phyloP scores from a whole-genome alignment of 1,139 yeast species.

The Saccharomycopsis crataegensis region DNA sequence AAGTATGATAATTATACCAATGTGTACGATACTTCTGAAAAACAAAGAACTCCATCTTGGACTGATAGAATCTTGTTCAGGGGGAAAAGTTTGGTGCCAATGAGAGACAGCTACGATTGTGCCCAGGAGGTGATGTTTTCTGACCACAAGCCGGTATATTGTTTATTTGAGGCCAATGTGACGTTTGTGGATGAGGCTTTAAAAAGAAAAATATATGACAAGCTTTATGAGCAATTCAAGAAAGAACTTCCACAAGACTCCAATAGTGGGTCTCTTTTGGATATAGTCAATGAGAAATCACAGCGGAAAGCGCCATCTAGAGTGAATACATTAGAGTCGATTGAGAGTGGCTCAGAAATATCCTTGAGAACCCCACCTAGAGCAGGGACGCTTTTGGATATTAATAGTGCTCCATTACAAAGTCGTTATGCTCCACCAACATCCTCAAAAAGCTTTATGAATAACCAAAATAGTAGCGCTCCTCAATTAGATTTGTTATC shows the following conservation, averaged over 20 bases:
- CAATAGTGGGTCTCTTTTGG: conserved; percentile 16
- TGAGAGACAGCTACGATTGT: conserved; percentile 44
- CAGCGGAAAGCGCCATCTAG: conserved; percentile 21
- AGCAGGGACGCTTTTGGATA: neutral
- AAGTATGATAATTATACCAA: conserved; percentile 82
- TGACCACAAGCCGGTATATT: conserved; percentile 90
- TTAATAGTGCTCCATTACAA: neutral
- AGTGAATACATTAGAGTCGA: conserved; percentile 21
- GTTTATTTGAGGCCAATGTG: conserved; percentile 59
- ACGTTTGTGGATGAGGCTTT: conserved; percentile 54
- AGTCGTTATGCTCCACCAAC: neutral
- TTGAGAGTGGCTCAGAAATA: neutral
- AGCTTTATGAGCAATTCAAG: conserved; percentile 46
- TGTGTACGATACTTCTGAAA: conserved; percentile 78
- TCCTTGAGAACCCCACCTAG: neutral
- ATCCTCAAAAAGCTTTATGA: neutral
- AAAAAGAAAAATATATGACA: conserved; percentile 42
- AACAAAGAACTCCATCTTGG: conserved; percentile 95
- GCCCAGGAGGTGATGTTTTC: conserved; percentile 54
- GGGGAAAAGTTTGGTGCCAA: conserved; percentile 45
- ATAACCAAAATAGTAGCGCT: neutral
- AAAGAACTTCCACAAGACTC: neutral
- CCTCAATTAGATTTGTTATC: conserved; percentile 5
- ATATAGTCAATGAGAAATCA: conserved; percentile 17
- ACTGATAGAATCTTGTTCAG: conserved; percentile 78